These are phyloP conservation scores for Cercospora beticola DNA, from an alignment of 2,329 filamentous ascomycete genomes.

Conservation along the genomic window DNA sequence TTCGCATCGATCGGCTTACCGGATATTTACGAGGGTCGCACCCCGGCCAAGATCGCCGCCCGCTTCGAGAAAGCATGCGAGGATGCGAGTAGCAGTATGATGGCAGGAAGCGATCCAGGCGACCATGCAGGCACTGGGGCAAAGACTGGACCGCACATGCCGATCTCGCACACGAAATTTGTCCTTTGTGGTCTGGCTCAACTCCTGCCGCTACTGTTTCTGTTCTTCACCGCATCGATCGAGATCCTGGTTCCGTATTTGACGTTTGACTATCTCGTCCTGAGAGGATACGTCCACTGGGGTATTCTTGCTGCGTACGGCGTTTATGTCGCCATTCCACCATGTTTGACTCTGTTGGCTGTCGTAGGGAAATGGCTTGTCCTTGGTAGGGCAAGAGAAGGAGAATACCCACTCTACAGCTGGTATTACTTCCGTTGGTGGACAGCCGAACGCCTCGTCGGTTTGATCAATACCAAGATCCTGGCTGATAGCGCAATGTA, in stretches of 20 bases:
- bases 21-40: conserved; percentile 31
- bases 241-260: conserved; percentile 31
- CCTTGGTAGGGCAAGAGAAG: conserved; percentile 53
- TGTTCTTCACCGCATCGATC: conserved; percentile 28
- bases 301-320: conserved; percentile 27
- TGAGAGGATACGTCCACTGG: conserved; percentile 17
- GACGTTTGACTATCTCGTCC: conserved; percentile 25
- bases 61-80: conserved; percentile 16
- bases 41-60: conserved; percentile 23
- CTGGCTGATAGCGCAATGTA: conserved; percentile 27
- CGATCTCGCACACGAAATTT: conserved; percentile 24
- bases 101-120: neutral
- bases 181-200: conserved; percentile 28
- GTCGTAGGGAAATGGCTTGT: conserved; percentile 56
- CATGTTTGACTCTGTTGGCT: conserved; percentile 38
- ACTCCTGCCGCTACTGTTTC: conserved; percentile 26
- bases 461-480: conserved; percentile 24
- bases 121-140: conserved; percentile 17
- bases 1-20: conserved; percentile 31
- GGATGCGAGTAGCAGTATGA: conserved; percentile 12
- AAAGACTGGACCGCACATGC: conserved; percentile 22
- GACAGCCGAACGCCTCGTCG: conserved; percentile 40
- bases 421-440: conserved; percentile 60
- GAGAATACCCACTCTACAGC: conserved; percentile 59
- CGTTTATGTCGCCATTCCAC: conserved; percentile 24